phyloP scores from a whole-genome alignment of 1,139 yeast genomes.

The Protomyces pachydermus region DNA sequence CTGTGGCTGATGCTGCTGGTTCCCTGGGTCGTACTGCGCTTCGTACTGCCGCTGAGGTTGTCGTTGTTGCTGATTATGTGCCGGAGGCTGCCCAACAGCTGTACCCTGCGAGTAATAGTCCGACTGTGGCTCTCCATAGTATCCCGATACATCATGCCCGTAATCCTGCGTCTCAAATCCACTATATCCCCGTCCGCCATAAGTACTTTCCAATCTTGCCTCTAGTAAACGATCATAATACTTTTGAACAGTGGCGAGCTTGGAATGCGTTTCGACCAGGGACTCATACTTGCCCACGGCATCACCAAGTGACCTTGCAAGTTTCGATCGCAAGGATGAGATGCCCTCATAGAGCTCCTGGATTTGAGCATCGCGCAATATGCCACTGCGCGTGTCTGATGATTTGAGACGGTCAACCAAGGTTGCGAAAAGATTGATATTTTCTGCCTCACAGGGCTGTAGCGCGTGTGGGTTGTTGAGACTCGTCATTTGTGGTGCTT shows the following conservation, averaged over 20 bases:
- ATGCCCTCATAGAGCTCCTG: conserved; percentile 63
- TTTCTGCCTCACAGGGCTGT: conserved; percentile 59
- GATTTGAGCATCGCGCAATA: conserved; percentile 57
- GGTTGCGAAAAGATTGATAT: conserved; percentile 64
- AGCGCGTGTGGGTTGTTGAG: conserved; percentile 40
- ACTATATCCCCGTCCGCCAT: conserved; percentile 36
- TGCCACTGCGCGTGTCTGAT: conserved; percentile 49
- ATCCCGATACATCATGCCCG: not conserved
- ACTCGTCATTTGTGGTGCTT: not conserved
- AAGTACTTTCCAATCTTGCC: conserved; percentile 52
- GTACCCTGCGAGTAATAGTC: not conserved
- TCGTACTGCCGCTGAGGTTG: not conserved
- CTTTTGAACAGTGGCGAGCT: conserved; percentile 70
- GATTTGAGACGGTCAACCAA: conserved; percentile 53
- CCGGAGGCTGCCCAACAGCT: not conserved
- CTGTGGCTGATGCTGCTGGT: not conserved
- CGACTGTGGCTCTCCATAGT: not conserved
- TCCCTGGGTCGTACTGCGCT: not conserved
- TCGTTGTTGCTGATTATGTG: not conserved
- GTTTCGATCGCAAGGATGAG: conserved; percentile 64
- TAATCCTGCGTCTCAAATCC: not conserved
- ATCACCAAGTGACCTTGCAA: conserved; percentile 60
- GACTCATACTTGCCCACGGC: conserved; percentile 59
- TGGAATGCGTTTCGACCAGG: conserved; percentile 73
- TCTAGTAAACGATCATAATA: conserved; percentile 77